Conservation (phyloP, 192 early-diverging fungal species). For the Globomyces pollinis-pini region DNA sequence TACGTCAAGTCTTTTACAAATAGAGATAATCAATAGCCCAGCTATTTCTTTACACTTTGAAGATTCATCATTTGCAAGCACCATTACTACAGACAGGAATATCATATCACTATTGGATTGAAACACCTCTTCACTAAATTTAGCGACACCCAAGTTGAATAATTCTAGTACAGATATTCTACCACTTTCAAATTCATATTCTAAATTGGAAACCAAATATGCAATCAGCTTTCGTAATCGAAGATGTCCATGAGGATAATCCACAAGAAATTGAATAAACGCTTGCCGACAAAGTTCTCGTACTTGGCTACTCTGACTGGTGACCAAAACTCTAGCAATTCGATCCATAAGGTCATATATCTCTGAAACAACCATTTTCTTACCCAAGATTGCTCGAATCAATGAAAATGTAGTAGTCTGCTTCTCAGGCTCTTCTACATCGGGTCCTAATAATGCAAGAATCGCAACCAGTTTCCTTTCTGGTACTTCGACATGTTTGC, state of each 20-base stretch:
- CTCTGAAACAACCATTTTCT: constrained; percentile 77
- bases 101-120: constrained; percentile 70
- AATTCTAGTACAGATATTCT: constrained; percentile 85
- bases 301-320: constrained; percentile 66
- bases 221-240: constrained; percentile 77
- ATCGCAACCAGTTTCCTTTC: constrained; percentile 71
- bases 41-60: constrained; percentile 86
- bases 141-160: constrained; percentile 66
- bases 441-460: constrained; percentile 71
- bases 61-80: constrained; percentile 87
- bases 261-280: constrained; percentile 84
- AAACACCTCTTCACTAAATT: constrained; percentile 72
- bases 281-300: constrained; percentile 77
- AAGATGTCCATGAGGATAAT: constrained; percentile 85
- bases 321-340: constrained; percentile 75
- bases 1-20: constrained; percentile 58
- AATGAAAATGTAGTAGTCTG: constrained; percentile 80
- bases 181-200: constrained; percentile 88
- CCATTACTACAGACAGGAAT: constrained; percentile 78
- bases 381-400: constrained; percentile 77
- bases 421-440: constrained; percentile 81
- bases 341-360: constrained; percentile 89
- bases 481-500: constrained; percentile 56
- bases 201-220: constrained; percentile 83
- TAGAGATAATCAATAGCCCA: constrained; percentile 57